These are phyloP conservation scores for Epithele typhae DNA, from an alignment of 768 basidiomycete genomes.

Conservation along the genomic window DNA sequence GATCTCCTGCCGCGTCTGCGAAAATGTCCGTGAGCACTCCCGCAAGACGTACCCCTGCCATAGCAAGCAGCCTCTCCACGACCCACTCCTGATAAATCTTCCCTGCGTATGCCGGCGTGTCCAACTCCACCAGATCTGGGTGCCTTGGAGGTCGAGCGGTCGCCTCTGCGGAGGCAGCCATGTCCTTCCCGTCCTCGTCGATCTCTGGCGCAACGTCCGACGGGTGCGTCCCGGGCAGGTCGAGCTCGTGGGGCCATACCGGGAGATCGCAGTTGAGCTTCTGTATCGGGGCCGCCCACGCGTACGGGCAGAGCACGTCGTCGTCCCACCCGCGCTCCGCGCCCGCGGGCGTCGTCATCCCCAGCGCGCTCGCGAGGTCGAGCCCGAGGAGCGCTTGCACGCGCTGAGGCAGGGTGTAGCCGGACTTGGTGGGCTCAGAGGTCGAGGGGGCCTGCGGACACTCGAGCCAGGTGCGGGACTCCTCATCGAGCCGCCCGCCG, in stretches of 20 bases:
- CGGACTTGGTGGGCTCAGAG: not conserved
- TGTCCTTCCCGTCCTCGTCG: conserved; percentile 8
- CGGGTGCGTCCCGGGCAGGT: conserved; percentile 27
- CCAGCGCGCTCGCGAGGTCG: conserved; percentile 9
- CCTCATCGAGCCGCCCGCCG: conserved; percentile 28
- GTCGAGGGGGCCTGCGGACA: conserved; percentile 42
- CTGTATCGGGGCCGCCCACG: conserved; percentile 74
- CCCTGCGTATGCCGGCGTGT: conserved; percentile 78
- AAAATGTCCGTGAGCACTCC: conserved; percentile 51
- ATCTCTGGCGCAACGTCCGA: conserved; percentile 8
- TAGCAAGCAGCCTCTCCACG: conserved; percentile 78
- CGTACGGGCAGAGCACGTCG: conserved; percentile 63
- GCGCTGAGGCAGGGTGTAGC: not conserved
- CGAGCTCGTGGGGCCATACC: conserved; percentile 73
- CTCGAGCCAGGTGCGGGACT: conserved; percentile 57
- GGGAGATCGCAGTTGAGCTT: conserved; percentile 70
- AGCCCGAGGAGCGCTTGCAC: conserved; percentile 16
- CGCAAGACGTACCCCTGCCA: conserved; percentile 81
- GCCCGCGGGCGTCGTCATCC: conserved; percentile 9
- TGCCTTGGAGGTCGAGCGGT: conserved; percentile 16
- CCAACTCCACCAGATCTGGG: conserved; percentile 58
- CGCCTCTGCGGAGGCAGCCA: conserved; percentile 8
- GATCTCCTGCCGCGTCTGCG: conserved; percentile 4
- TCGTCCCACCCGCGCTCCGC: conserved; percentile 43
- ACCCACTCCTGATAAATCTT: conserved; percentile 61